A percentile compares a stretch with the other conserved stretches of the same genome.
Evolutionary conservation across 1,284 basidiomycete species (phyloP).

Genomic region (Naganishia sp.): DNA sequence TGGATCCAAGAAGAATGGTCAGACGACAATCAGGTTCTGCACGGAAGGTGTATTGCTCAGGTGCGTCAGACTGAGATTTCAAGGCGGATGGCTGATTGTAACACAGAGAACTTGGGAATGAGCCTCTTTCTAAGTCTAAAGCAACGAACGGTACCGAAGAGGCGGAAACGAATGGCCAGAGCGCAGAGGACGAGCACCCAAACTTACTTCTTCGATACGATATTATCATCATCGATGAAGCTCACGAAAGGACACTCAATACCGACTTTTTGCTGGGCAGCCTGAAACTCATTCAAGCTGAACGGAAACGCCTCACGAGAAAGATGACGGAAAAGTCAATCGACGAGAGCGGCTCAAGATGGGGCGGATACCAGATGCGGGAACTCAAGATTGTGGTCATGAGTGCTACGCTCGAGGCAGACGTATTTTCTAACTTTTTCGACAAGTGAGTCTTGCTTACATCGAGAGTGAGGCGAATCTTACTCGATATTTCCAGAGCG

Average conservation of each 20-base stretch:
- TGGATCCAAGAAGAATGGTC: conserved; percentile 24
- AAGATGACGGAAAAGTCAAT: conserved; percentile 12
- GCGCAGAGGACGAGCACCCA: conserved; percentile 32
- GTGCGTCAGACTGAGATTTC: conserved; percentile 65
- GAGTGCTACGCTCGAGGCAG: conserved; percentile 95
- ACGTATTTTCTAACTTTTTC: conserved; percentile 89
- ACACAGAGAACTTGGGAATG: conserved; percentile 1
- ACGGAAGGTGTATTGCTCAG: conserved; percentile 96
- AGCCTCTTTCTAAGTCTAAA: conserved; percentile 8
- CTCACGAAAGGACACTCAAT: conserved; percentile 91
- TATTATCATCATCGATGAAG: conserved; percentile 91
- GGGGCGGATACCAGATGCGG: conserved; percentile 35
- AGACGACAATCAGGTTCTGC: conserved; percentile 86
- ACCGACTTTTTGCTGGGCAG: conserved; percentile 93
- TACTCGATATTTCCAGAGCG: conserved; percentile 59
- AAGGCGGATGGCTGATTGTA: background rate
- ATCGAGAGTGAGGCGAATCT: background rate
- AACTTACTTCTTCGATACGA: conserved; percentile 77
- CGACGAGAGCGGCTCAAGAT: background rate
- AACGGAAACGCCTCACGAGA: conserved; percentile 62
- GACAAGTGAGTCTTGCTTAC: conserved; percentile 61
- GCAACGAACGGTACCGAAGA: background rate
- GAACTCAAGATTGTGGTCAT: conserved; percentile 88
- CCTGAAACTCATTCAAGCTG: conserved; percentile 78
- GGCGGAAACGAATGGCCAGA: conserved; percentile 7